Evolutionary conservation across 192 early-diverging fungal species (phyloP).

Genomic region (Cetraspora pellucida): DNA sequence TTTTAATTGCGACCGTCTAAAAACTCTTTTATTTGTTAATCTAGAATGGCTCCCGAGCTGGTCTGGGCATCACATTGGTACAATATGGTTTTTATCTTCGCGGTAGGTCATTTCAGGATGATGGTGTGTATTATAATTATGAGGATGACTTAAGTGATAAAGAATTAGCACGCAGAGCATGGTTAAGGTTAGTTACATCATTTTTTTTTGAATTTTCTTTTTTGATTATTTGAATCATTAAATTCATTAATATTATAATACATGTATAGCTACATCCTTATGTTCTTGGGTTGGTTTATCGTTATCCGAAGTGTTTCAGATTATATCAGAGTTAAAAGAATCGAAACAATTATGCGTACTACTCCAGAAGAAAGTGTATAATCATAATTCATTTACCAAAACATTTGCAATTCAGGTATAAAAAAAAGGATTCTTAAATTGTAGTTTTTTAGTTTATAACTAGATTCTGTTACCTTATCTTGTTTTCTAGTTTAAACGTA

Average conservation of each 20-base stretch:
- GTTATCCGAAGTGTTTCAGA: conserved; percentile 73
- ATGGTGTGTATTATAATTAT: conserved; percentile 14
- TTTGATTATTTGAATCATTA: conserved; percentile 42
- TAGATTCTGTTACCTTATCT: no score
- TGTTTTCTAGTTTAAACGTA: no score
- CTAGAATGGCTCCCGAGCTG: conserved; percentile 72
- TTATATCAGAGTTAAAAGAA: conserved; percentile 69
- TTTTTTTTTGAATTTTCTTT: not conserved
- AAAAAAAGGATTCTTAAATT: no score
- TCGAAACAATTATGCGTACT: conserved; percentile 66
- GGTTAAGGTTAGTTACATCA: conserved; percentile 34
- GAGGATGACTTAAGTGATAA: conserved; percentile 42
- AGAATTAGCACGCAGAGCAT: conserved; percentile 40
- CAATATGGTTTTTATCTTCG: conserved; percentile 76
- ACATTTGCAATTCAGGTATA: not conserved
- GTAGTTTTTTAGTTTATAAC: no score
- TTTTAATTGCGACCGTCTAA: not conserved
- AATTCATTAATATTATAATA: conserved; percentile 39
- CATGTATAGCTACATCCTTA: conserved; percentile 67
- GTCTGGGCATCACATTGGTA: conserved; percentile 81
- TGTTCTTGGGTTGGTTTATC: conserved; percentile 74
- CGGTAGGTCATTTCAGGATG: conserved; percentile 43
- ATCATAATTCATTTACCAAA: not conserved
- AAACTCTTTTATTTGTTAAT: conserved; percentile 20
- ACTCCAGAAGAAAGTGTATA: conserved; percentile 33